Evolutionary conservation across 1,139 yeast genomes (phyloP), one percentile per base, ranked within the genome.

Genomic region (Suhomyces yuchorum): DNA sequence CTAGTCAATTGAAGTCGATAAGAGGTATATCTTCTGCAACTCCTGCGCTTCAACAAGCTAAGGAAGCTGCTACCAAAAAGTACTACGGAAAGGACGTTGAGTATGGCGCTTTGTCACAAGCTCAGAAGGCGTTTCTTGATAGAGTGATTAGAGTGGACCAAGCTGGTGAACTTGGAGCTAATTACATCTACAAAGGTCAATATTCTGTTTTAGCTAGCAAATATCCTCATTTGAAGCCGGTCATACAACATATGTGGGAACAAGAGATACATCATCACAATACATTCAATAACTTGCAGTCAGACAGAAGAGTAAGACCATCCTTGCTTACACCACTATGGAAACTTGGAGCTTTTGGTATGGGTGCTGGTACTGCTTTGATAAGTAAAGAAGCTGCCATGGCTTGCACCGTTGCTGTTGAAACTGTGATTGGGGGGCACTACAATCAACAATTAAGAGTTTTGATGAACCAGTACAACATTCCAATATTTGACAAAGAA

Each of bases 381-480:
- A 70, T 92, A 54, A 87, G 97, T 23, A 89, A 90, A 60, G 97
- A 93, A 63, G 97, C 97, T 1, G 99, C 99, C 2, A 93, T 93
- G 99, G 99, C 99, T 0, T 95, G 99, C 63, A 93, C 99, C 0
- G 98, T 92, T 51, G 99, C 99, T 0, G 99, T 93, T 0, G 99
- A 93, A 67, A 95, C 99, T 0, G 98, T 95, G 2, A 95, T 93
- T 66, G 99, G 99, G 2, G 88, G 89, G 1, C 99, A 93, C 65
- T 93, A 93, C 69, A 93, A 95, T 61, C 84, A 85, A 53, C 99
- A 93, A 66, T 72, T 93, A 54, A 74, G 99, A 47, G 84, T 85
- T 47, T 71, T 93, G 48, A 75, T 78, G 68, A 83, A 82, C 57
- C 85, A 84, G 54, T 84, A 75, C 55, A 68, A 74, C 37, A 63